Evolutionary conservation across 2,329 filamentous ascomycete species (phyloP), one percentile per base, ranked within the genome.

Genomic region (Monilinia vaccinii-corymbosi): DNA sequence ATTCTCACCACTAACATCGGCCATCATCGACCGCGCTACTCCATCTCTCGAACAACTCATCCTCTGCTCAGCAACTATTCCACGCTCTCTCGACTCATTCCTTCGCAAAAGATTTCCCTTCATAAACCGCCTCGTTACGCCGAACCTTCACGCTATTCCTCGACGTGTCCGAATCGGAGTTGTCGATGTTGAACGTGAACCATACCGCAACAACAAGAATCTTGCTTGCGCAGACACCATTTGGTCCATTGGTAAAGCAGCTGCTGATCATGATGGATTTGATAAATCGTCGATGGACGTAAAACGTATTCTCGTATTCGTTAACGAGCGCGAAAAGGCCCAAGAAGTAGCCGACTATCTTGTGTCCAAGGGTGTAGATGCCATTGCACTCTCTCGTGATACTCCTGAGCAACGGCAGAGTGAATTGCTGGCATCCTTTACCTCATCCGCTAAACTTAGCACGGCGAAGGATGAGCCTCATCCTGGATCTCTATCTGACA

Each of bases 1-100:
- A 61, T 99, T 99, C 76, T 82, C 88, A 4, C 86, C 90, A 1
- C 85, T 87, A 28, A 97, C 94, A 0, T 88, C 84, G 13, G 81
- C 83, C 59, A 89, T 99, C 66, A 81, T 99, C 64, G 89, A 96
- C 69, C 87, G 88, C 61, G 83, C 87, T 1, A 81, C 85, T 8
- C 91, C 93, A 0, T 94, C 91, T 0, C 76, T 97, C 50, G 84
- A 90, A 70, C 89, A 96, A 71, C 80, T 99, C 28, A 81, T 99
- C 50, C 83, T 97, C 65, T 99, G 94, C 78, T 97, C 93, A 4
- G 94, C 94, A 56, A 99, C 94, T 6, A 97, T 99, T 63, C 94
- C 95, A 2, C 84, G 87, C 65, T 89, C 89, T 67, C 82, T 99
- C 21, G 94, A 99, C 76, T 86, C 83, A 65, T 91, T 88, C 72